Evolutionary conservation across 2,329 filamentous ascomycete species (phyloP), one percentile per base, ranked within the genome.

Genomic region (Zasmidium angulare): DNA sequence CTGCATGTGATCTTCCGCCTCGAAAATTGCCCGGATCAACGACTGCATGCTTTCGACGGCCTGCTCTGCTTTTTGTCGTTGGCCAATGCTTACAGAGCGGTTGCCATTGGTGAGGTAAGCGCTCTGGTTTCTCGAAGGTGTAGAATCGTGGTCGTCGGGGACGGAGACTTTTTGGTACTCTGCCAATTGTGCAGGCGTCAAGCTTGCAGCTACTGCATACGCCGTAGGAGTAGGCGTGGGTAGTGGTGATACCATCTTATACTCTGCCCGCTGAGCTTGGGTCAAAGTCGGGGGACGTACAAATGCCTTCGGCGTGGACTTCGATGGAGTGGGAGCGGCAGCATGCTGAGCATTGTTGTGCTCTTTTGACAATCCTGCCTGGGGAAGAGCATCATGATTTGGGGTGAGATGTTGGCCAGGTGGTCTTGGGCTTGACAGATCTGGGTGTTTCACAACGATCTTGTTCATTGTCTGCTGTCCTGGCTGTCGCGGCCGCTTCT

Each of bases 11-110:
- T 92, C 87, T 70, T 96, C 91, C 3, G 89, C 89, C 63, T 90
- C 84, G 66, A 93, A 91, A 17, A 96, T 82, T 22, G 87, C 85
- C 55, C 86, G 81, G 2, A 96, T 79, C 50, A 92, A 82, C 40
- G 84, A 83, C 57, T 89, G 84, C 12, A 99, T 78, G 56, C 87
- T 86, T 55, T 87, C 79, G 49, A 93, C 81, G 47, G 90, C 89
- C 11, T 85, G 82, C 67, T 96, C 88, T 3, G 89, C 89, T 69
- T 92, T 87, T 67, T 96, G 88, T 53, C 89, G 88, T 73, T 96
- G 90, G 69, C 96, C 91, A 6, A 58, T 51, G 53, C 62, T 70
- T 11, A 64, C 40, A n/a, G 54, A 36, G 3, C 59, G 64, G 46
- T 58, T 46, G 20, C 59, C 59, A 49, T 65, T 64, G 22, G 61